Percentiles rank a stretch among this genome's conserved stretches.
These are phyloP conservation scores for Coleophoma eucalyptorum DNA, from an alignment of 2,329 filamentous ascomycete species.

Conservation along the genomic window DNA sequence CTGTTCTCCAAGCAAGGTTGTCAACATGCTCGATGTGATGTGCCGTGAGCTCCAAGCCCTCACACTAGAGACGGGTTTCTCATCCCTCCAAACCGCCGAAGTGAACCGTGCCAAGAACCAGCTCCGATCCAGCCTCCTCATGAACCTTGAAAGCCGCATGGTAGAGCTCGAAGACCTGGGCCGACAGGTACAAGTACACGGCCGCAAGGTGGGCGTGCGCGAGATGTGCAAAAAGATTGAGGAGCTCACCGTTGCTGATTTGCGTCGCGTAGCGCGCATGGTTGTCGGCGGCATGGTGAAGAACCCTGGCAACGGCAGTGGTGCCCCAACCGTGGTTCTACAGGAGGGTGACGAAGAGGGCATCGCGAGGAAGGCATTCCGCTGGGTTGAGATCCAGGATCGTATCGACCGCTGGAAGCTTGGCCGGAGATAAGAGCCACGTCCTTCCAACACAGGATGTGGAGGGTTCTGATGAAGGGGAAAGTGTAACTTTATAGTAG, in stretches of 20 bases:
- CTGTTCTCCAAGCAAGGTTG: constrained; percentile 75
- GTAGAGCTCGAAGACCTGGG: constrained; percentile 96
- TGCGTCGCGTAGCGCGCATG: constrained; percentile 74
- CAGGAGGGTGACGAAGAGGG: constrained; percentile 79
- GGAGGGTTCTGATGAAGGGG: background rate
- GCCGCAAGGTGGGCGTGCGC: constrained; percentile 81
- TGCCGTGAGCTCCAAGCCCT: constrained; percentile 82
- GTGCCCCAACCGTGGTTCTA: constrained; percentile 88
- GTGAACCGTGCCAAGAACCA: constrained; percentile 96
- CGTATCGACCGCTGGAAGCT: constrained; percentile 80
- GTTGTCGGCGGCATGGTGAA: constrained; percentile 74
- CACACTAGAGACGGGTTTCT: constrained; percentile 71
- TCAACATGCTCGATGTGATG: constrained; percentile 90
- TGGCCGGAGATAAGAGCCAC: constrained; percentile 49
- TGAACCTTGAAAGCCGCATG: constrained; percentile 98
- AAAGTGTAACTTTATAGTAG: no score
- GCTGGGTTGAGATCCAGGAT: constrained; percentile 88
- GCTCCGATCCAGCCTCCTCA: constrained; percentile 80
- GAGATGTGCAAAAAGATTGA: constrained; percentile 94
- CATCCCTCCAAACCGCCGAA: constrained; percentile 68
- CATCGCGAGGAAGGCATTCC: constrained; percentile 62
- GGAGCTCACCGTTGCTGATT: constrained; percentile 71
- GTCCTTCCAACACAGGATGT: background rate
- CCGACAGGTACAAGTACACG: constrained; percentile 94
- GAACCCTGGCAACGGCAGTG: constrained; percentile 75